Percentiles rank a stretch among this genome's conserved stretches.
Evolutionary conservation across 768 basidiomycete species (phyloP).

Genomic region (Macrolepiota dolichaula): DNA sequence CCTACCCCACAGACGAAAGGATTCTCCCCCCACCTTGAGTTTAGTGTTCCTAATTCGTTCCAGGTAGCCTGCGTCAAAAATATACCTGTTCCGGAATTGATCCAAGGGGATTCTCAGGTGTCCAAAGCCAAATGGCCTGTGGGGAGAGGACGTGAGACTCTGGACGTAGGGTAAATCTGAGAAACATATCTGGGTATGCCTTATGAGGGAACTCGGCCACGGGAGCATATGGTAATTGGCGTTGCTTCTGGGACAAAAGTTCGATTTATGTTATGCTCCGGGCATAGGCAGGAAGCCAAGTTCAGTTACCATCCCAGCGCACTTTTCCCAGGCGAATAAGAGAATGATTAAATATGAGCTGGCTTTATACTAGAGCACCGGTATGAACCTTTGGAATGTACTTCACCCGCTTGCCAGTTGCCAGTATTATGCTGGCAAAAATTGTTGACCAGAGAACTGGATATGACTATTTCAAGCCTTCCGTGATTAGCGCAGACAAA

Average conservation of each 20-base stretch:
- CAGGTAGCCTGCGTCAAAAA: neutral
- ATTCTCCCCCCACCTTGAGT: too few relatives aligned
- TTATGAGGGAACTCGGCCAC: neutral
- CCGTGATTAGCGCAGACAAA: constrained; percentile 2
- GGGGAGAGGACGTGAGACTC: neutral
- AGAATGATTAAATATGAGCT: neutral
- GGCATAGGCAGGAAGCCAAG: neutral
- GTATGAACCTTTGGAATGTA: neutral
- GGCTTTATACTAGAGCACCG: neutral
- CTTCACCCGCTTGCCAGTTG: neutral
- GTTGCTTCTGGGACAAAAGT: neutral
- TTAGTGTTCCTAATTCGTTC: neutral
- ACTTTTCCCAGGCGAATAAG: constrained; percentile 13
- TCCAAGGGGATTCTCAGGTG: neutral
- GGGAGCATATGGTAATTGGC: neutral
- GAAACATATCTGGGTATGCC: constrained; percentile 3
- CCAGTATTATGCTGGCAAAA: neutral
- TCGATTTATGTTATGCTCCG: neutral
- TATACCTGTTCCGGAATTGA: constrained; percentile 7
- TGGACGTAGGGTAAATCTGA: neutral
- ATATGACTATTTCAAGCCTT: neutral
- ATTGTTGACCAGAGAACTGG: neutral
- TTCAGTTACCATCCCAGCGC: constrained; percentile 1
- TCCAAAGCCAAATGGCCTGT: neutral
- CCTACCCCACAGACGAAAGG: neutral